Evolutionary conservation across 2,329 filamentous ascomycete genomes (phyloP), one percentile per base, ranked within the genome.

Genomic region (Cladosporium sphaerospermum): DNA sequence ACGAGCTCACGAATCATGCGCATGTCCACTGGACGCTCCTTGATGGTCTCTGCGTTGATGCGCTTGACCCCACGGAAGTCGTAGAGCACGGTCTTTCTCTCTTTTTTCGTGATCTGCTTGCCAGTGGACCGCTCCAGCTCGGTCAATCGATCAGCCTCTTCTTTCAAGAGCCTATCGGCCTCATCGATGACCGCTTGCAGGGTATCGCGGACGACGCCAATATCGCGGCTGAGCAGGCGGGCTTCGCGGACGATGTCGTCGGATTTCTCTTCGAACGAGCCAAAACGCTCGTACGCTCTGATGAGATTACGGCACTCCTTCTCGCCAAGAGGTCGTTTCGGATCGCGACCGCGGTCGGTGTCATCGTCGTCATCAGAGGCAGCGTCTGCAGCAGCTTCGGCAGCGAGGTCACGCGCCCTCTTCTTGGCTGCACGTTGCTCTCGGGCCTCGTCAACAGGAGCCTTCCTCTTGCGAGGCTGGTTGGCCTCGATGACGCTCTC

Each of bases 1-100:
- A 92, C 83, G 11, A 88, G 83, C 57, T 89, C 81, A 55, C 85
- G 86, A 36, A 99, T 77, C 61, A 96, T 83, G 54, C 84, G 86
- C 77, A 97, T 86, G 65, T 97, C 92, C 44, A 85, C 82, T 0
- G 93, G 92, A 8, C 95, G 85, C 61, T 97, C 92, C 9, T 96
- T 83, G 52, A 96, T 87, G 0, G 93, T 97, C 71, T 96, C 90
- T 0, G 93, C 93, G 66, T 99, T 99, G 64, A 96, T 82, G 62
- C 95, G 91, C 71, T 95, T 95, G 47, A 96, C 86, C 52, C 91
- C 89, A 43, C 87, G 85, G 71, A 91, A 96, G 67, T 97, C 91
- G 63, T 99, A 96, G 42, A 99, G 76, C 14, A 99, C 89, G 0
- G 93, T 93, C 71, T 99, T 99, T 71, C 89, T 89, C 67, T 99